phyloP scores from a whole-genome alignment of 2,329 filamentous ascomycete genomes.

The Fusarium drepaniforme region DNA sequence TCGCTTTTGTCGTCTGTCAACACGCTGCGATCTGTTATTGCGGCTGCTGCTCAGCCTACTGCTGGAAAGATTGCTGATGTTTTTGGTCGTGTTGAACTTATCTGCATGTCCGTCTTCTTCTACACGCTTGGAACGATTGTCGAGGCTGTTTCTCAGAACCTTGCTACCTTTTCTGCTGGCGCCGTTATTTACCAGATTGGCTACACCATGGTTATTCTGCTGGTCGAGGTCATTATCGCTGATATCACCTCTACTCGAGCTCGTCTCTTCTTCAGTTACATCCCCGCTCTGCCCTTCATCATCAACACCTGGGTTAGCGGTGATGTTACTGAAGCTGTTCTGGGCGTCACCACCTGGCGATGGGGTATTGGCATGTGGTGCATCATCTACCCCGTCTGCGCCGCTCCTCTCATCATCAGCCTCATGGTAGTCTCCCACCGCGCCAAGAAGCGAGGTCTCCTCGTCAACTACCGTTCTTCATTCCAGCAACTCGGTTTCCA shows the following conservation, averaged over 20 bases:
- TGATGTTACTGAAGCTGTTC: constrained; percentile 63
- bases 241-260: constrained; percentile 73
- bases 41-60: constrained; percentile 69
- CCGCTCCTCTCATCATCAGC: constrained; percentile 66
- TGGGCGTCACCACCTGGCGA: constrained; percentile 64
- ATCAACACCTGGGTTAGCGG: constrained; percentile 76
- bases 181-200: constrained; percentile 73
- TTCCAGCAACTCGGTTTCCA: constrained; percentile 49
- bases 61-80: constrained; percentile 73
- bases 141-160: constrained; percentile 62
- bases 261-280: constrained; percentile 74
- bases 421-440: constrained; percentile 64
- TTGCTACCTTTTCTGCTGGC: constrained; percentile 67
- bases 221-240: constrained; percentile 74
- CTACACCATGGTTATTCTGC: constrained; percentile 70
- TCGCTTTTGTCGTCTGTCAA: constrained; percentile 70
- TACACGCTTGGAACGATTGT: constrained; percentile 70
- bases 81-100: constrained; percentile 70
- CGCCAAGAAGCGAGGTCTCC: constrained; percentile 63
- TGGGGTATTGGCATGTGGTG: constrained; percentile 76
- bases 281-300: constrained; percentile 70
- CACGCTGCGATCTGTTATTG: constrained; percentile 70
- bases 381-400: constrained; percentile 71
- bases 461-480: constrained; percentile 52
- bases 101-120: constrained; percentile 70